Evolutionary conservation across 768 basidiomycete genomes (phyloP).

Genomic region (Panaeolus cyanescens): DNA sequence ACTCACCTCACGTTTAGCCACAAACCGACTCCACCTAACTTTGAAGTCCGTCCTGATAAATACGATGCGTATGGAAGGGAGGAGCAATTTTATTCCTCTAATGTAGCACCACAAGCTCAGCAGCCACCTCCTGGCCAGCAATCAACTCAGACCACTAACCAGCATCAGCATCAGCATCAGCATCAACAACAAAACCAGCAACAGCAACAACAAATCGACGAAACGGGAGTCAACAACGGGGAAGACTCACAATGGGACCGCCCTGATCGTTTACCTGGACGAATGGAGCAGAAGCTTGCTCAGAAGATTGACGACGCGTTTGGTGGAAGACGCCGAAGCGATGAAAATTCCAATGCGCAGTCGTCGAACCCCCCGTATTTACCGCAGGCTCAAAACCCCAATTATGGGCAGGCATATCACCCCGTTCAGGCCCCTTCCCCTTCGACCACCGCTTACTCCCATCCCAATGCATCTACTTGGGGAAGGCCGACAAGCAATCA

Average conservation of each 20-base stretch:
- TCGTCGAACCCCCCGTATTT: too few species aligned
- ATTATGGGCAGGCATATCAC: not conserved
- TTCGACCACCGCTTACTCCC: not conserved
- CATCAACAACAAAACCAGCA: not conserved
- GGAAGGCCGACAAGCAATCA: not conserved
- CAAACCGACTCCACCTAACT: not conserved
- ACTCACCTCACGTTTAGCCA: not conserved
- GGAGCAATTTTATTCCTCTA: not conserved
- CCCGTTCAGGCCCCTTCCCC: not conserved
- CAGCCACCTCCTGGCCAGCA: not conserved
- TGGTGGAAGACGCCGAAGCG: not conserved
- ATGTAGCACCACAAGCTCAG: not conserved
- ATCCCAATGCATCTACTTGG: not conserved
- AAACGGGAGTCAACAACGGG: not conserved
- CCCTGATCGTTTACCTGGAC: not conserved
- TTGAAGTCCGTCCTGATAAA: not conserved
- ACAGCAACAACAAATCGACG: not conserved
- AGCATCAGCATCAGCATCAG: not conserved
- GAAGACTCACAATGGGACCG: not conserved
- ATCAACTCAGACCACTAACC: not conserved
- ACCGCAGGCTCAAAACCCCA: not conserved
- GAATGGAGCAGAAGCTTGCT: not conserved
- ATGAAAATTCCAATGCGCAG: not conserved
- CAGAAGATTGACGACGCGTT: not conserved
- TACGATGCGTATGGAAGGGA: not conserved